phyloP scores from a whole-genome alignment of 1,284 basidiomycete genomes.

The Apiotrichum akiyoshidainum region DNA sequence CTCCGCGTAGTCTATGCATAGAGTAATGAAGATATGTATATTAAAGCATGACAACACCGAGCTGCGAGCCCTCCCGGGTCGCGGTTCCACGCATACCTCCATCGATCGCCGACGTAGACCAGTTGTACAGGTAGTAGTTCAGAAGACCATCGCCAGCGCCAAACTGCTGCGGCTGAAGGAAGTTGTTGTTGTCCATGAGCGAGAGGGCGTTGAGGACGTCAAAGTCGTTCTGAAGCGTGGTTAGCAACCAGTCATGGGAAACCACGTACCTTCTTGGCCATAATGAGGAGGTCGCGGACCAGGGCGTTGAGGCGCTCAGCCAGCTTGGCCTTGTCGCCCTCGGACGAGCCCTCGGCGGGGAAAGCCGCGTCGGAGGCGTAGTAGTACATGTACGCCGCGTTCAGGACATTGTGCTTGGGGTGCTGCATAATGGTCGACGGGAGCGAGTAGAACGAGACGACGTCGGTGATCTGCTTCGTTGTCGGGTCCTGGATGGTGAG shows the following conservation, averaged over 20 bases:
- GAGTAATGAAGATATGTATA: neutral
- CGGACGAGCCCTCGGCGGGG: slow-evolving; percentile 28
- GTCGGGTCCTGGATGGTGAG: slow-evolving; percentile 63
- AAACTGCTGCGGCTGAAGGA: slow-evolving; percentile 82
- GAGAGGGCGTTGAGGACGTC: slow-evolving; percentile 96
- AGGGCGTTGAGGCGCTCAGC: slow-evolving; percentile 70
- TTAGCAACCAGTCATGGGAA: neutral
- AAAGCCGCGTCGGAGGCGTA: slow-evolving; percentile 53
- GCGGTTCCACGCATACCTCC: slow-evolving; percentile 53
- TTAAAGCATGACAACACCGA: slow-evolving; percentile 52
- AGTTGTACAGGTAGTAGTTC: slow-evolving; percentile 81
- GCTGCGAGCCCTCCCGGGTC: slow-evolving; percentile 37
- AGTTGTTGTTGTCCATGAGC: slow-evolving; percentile 84
- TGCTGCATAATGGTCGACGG: slow-evolving; percentile 66
- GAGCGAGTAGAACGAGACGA: slow-evolving; percentile 94
- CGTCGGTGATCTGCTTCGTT: slow-evolving; percentile 83
- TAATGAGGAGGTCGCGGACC: slow-evolving; percentile 70
- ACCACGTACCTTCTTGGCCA: slow-evolving; percentile 62
- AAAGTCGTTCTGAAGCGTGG: slow-evolving; percentile 64
- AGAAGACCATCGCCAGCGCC: slow-evolving; percentile 84
- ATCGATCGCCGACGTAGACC: slow-evolving; percentile 74
- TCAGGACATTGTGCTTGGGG: slow-evolving; percentile 49
- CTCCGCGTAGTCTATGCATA: neutral
- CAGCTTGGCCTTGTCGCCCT: slow-evolving; percentile 55
- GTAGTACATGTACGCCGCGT: slow-evolving; percentile 59